These are phyloP conservation scores for Rhododendron molle DNA, from an alignment of 148 eudicot species.

Conservation along the genomic window DNA sequence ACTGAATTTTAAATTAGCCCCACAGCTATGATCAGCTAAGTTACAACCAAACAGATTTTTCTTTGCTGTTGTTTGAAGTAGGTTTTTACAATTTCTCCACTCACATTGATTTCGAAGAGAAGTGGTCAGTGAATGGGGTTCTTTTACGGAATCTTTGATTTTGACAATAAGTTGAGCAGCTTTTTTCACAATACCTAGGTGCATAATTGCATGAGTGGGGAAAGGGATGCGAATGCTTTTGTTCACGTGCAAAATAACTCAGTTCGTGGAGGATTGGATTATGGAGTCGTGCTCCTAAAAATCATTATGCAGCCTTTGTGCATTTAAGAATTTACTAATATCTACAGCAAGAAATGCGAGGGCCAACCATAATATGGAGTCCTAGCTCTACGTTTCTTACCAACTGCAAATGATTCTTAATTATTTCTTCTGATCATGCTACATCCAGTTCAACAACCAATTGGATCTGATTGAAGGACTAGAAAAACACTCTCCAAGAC, in stretches of 20 bases:
- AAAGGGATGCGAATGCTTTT: background rate
- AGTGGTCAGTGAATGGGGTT: background rate
- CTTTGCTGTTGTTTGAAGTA: background rate
- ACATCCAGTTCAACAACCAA: background rate
- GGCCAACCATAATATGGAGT: background rate
- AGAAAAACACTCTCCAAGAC: background rate
- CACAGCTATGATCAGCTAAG: background rate
- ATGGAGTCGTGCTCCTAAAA: background rate
- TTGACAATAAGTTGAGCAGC: background rate
- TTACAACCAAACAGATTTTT: background rate
- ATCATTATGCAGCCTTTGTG: background rate
- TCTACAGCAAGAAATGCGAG: background rate
- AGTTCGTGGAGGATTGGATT: too few species aligned
- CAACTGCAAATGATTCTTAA: too few species aligned
- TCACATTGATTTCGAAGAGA: background rate
- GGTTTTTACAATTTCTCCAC: background rate
- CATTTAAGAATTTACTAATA: background rate
- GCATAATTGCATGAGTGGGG: background rate
- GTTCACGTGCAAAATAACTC: background rate
- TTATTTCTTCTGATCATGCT: background rate
- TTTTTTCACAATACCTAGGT: background rate
- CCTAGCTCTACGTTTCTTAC: too few species aligned
- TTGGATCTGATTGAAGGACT: background rate
- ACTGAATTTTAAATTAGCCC: background rate
- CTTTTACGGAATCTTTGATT: background rate